Conservation (phyloP, 441 rosid species). For the Theobroma grandiflorum region DNA sequence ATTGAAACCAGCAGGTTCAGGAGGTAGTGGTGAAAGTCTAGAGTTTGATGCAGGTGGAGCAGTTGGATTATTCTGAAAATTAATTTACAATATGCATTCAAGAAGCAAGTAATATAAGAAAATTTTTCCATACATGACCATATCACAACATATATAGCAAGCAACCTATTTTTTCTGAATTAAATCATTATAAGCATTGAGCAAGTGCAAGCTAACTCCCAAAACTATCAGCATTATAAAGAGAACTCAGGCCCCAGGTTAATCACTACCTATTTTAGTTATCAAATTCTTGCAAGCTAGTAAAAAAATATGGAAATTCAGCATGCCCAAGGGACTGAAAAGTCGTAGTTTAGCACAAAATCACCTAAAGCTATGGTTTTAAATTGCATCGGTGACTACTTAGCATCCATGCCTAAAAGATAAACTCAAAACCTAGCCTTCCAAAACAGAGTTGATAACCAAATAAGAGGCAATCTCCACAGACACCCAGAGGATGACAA, state of each 20-base stretch:
- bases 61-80: conserved; percentile 56
- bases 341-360: not conserved
- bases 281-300: not conserved
- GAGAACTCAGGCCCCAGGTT: not conserved
- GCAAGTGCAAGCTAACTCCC: not conserved
- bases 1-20: conserved; percentile 78
- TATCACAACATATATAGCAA: not conserved
- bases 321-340: not conserved
- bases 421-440: not conserved
- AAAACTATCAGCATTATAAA: conserved; percentile 1
- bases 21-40: conserved; percentile 86
- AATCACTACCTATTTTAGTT: not conserved
- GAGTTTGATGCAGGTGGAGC: conserved; percentile 74
- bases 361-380: not conserved
- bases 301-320: not conserved
- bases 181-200: not conserved
- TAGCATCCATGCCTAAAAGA: not conserved
- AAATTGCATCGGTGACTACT: not conserved
- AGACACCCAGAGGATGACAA: not conserved
- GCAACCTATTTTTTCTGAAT: not conserved
- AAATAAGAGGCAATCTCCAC: not conserved
- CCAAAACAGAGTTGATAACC: not conserved
- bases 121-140: not conserved
- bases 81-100: conserved; percentile 9
- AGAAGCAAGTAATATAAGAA: conserved; percentile 15